Conservation (phyloP, 192 early-diverging fungal genomes). For the Borealophlyctis nickersoniae region DNA sequence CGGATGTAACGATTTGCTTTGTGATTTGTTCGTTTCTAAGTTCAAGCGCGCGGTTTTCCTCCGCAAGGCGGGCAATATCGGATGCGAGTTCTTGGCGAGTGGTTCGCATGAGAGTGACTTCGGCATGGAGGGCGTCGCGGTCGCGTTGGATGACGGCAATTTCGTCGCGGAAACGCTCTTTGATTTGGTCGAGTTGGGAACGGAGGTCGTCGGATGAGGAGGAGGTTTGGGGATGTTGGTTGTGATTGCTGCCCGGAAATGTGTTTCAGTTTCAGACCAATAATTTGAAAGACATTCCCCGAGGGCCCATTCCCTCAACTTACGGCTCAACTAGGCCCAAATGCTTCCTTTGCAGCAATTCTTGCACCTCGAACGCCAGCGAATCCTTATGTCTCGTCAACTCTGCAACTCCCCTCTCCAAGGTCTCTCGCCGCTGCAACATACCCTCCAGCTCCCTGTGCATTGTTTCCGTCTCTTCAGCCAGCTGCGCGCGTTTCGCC, state of each 20-base stretch:
- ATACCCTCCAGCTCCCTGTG: constrained; percentile 10
- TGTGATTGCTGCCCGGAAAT: neutral
- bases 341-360: constrained; percentile 4
- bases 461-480: constrained; percentile 5
- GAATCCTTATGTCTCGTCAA: constrained; percentile 2
- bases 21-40: constrained; percentile 10
- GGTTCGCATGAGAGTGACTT: constrained; percentile 1
- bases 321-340: no score
- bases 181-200: constrained; percentile 14
- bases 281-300: no score
- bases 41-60: constrained; percentile 15
- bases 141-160: constrained; percentile 12
- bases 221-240: neutral
- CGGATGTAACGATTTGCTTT: constrained; percentile 10
- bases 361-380: constrained; percentile 8
- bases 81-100: constrained; percentile 7
- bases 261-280: neutral
- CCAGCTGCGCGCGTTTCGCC: constrained; percentile 1
- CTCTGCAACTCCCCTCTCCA: constrained; percentile 13
- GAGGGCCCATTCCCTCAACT: no score
- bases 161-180: constrained; percentile 12
- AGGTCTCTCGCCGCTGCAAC: constrained; percentile 1
- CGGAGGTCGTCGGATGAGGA: constrained; percentile 5
- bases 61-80: constrained; percentile 11
- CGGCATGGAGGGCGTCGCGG: constrained; percentile 12